Conservation (phyloP, 345 rosid species). For the Arabidopsis suecica region DNA sequence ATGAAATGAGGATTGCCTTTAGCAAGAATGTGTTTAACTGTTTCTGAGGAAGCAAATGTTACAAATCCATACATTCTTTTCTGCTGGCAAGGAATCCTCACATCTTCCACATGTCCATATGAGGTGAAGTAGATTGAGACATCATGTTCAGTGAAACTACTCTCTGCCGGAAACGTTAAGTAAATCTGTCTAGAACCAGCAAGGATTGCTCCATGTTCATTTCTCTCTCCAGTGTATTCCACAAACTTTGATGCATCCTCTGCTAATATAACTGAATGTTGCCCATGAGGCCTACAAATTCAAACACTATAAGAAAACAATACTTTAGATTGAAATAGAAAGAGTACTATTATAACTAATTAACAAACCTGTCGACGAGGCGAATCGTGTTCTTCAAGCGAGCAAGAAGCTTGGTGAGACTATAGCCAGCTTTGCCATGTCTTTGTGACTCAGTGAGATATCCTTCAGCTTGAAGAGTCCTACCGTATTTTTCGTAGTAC, state of each 20-base stretch:
- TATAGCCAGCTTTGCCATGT: conserved; percentile 94
- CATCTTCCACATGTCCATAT: conserved; percentile 92
- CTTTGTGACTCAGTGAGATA: conserved; percentile 98
- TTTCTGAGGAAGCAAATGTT: conserved; percentile 71
- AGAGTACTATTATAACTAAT: neutral
- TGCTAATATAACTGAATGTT: conserved; percentile 82
- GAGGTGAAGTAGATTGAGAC: conserved; percentile 84
- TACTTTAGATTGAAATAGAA: neutral
- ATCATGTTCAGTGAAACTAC: conserved; percentile 81
- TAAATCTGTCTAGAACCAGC: conserved; percentile 88
- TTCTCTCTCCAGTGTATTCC: conserved; percentile 61
- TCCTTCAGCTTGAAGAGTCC: conserved; percentile 92
- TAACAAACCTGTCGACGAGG: conserved; percentile 78
- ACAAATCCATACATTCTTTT: conserved; percentile 98
- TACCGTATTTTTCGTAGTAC: conserved; percentile 85
- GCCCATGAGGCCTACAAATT: conserved; percentile 88
- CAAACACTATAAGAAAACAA: neutral
- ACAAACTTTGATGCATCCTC: conserved; percentile 77
- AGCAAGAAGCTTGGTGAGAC: conserved; percentile 92
- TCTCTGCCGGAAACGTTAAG: conserved; percentile 95
- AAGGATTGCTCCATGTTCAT: conserved; percentile 61
- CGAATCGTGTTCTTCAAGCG: conserved; percentile 81
- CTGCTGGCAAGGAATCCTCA: conserved; percentile 94
- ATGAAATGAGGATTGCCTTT: conserved; percentile 96
- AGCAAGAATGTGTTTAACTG: conserved; percentile 71